phyloP scores from a whole-genome alignment of 1,284 basidiomycete genomes.

The Heimioporus punctisporus region DNA sequence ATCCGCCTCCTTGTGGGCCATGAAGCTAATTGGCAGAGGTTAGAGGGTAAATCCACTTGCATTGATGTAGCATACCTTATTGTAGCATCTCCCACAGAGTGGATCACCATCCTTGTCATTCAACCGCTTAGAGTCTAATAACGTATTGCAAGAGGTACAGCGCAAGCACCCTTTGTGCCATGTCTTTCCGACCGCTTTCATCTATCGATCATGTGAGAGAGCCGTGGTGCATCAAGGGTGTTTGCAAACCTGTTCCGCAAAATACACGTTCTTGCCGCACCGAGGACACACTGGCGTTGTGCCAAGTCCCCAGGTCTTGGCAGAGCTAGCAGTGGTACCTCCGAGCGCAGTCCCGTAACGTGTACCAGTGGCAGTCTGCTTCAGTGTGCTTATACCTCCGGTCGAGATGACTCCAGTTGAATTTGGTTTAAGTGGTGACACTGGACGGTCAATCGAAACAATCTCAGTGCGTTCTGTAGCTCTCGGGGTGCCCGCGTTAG shows the following conservation, averaged over 20 bases:
- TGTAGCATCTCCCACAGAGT: constrained; percentile 70
- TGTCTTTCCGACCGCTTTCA: constrained; percentile 76
- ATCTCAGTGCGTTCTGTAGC: constrained; percentile 9
- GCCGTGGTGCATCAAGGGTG: background rate
- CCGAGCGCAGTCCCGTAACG: constrained; percentile 51
- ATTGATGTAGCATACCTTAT: constrained; percentile 53
- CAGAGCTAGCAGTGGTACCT: constrained; percentile 32
- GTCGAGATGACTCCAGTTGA: constrained; percentile 24
- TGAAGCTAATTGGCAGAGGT: constrained; percentile 46
- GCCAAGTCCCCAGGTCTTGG: constrained; percentile 41
- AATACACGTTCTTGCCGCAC: constrained; percentile 62
- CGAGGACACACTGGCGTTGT: constrained; percentile 54
- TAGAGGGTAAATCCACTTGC: background rate
- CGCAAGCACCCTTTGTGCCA: constrained; percentile 78
- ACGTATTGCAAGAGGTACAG: constrained; percentile 66
- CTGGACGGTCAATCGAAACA: constrained; percentile 15
- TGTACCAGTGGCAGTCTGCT: constrained; percentile 47
- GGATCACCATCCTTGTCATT: constrained; percentile 76
- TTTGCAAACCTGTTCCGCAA: constrained; percentile 57
- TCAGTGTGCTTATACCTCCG: constrained; percentile 31
- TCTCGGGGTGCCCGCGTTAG: constrained; percentile 9
- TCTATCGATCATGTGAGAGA: constrained; percentile 37
- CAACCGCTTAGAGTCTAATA: constrained; percentile 66
- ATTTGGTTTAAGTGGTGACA: constrained; percentile 23
- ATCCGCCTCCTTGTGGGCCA: constrained; percentile 73